A percentile compares a stretch with the other conserved stretches of the same genome.
Conservation (phyloP, 495 filamentous ascomycete genomes). For the Physcia stellaris region DNA sequence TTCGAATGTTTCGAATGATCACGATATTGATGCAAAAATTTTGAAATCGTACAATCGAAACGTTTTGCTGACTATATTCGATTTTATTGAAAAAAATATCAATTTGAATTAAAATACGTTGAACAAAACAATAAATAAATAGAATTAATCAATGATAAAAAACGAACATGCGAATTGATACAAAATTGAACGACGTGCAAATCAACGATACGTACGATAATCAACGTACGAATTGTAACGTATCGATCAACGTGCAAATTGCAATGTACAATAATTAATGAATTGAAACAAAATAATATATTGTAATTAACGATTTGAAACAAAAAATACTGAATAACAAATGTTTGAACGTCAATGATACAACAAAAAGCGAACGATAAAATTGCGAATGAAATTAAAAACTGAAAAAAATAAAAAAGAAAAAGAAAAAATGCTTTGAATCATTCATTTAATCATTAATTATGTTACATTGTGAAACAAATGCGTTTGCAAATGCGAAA, state of each 20-base stretch:
- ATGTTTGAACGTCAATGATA: too few species aligned
- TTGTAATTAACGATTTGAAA: background rate
- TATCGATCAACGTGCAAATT: background rate
- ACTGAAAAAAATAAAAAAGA: background rate
- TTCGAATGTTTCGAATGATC: background rate
- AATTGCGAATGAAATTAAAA: too few species aligned
- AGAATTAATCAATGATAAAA: background rate
- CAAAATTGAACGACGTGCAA: too few species aligned
- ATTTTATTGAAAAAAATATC: too few species aligned
- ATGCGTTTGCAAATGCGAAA: background rate
- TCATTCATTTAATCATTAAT: background rate
- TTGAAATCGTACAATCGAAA: too few species aligned
- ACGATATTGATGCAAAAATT: background rate
- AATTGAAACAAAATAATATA: constrained; percentile 3
- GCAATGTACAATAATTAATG: background rate
- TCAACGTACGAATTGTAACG: too few species aligned
- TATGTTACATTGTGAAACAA: too few species aligned
- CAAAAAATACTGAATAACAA: constrained; percentile 1
- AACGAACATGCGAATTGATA: background rate
- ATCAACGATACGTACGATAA: too few species aligned
- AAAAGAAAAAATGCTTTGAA: background rate
- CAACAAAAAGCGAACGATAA: too few species aligned
- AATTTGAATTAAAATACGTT: too few species aligned
- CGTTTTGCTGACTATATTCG: too few species aligned
- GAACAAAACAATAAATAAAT: background rate